Percentiles rank a stretch among this genome's conserved stretches.
Evolutionary conservation across 441 rosid genomes (phyloP).

Genomic region (Dalechampia spathulata): DNA sequence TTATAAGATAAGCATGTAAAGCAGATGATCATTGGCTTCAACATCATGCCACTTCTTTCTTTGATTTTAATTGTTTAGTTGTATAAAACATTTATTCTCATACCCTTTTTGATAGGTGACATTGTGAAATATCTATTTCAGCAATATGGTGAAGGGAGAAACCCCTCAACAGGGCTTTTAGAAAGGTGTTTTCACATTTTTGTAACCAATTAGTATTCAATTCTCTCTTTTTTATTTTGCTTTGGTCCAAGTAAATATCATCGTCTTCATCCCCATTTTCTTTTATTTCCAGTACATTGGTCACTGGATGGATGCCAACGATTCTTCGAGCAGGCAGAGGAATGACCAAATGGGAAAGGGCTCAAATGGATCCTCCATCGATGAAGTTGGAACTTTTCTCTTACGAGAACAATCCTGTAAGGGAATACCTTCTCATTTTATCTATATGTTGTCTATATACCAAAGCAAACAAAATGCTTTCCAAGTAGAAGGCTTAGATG

Average conservation of each 20-base stretch:
- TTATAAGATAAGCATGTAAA: too few species aligned
- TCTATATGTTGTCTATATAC: background rate
- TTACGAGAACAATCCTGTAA: conserved; percentile 65
- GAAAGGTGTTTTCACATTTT: conserved; percentile 45
- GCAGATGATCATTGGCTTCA: background rate
- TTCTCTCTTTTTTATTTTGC: background rate
- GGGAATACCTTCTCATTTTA: conserved; percentile 5
- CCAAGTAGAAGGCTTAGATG: too few species aligned
- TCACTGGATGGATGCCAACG: conserved; percentile 90
- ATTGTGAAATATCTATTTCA: conserved; percentile 70
- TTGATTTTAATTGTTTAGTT: too few species aligned
- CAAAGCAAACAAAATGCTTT: too few species aligned
- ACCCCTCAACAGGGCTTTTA: conserved; percentile 55
- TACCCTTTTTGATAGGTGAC: conserved; percentile 38
- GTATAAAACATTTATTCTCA: conserved; percentile 2
- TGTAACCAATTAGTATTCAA: background rate
- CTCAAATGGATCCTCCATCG: conserved; percentile 39
- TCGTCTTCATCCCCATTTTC: background rate
- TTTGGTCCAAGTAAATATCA: background rate
- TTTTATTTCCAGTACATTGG: conserved; percentile 45
- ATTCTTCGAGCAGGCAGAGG: conserved; percentile 84
- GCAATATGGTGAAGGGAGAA: conserved; percentile 66
- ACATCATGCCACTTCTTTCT: background rate
- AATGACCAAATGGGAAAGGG: conserved; percentile 76
- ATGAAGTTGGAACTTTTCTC: conserved; percentile 71